Evolutionary conservation across 2,329 filamentous ascomycete species (phyloP).

Genomic region (Diaporthe eres): DNA sequence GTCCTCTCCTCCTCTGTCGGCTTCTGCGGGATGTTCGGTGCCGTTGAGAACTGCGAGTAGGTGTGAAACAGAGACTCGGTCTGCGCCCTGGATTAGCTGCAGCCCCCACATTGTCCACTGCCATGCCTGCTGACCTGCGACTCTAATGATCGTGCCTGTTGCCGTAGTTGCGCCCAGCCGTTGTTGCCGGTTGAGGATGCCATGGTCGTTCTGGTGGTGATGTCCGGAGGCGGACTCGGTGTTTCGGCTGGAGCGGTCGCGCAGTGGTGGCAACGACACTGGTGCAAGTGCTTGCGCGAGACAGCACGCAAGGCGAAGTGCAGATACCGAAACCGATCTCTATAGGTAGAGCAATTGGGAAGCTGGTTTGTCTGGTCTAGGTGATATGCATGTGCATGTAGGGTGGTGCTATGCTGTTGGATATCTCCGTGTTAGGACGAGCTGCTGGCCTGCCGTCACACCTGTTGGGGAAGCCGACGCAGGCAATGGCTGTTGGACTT

Average conservation of each 20-base stretch:
- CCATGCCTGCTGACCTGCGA: slow-evolving; percentile 76
- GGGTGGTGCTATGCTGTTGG: neutral
- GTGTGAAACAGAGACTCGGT: slow-evolving; percentile 87
- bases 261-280: neutral
- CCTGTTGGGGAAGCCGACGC: neutral
- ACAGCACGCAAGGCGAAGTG: neutral
- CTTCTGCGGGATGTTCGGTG: slow-evolving; percentile 83
- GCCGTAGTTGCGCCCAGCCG: slow-evolving; percentile 94
- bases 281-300: slow-evolving; percentile 2
- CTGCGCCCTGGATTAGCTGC: slow-evolving; percentile 59
- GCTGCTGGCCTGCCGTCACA: slow-evolving; percentile 29
- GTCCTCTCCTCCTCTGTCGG: slow-evolving; percentile 87
- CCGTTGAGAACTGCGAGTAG: slow-evolving; percentile 92
- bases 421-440: slow-evolving; percentile 4
- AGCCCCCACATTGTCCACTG: slow-evolving; percentile 25
- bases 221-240: neutral
- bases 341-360: neutral
- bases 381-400: slow-evolving; percentile 18
- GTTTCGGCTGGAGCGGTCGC: slow-evolving; percentile 10
- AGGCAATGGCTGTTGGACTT: neutral
- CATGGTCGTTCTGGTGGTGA: slow-evolving; percentile 56
- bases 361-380: neutral
- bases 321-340: neutral
- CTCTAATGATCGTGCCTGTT: slow-evolving; percentile 90
- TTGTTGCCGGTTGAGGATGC: slow-evolving; percentile 67